These are phyloP conservation scores for Drechslerella dactyloides DNA, from an alignment of 2,329 filamentous ascomycete genomes.

Conservation along the genomic window DNA sequence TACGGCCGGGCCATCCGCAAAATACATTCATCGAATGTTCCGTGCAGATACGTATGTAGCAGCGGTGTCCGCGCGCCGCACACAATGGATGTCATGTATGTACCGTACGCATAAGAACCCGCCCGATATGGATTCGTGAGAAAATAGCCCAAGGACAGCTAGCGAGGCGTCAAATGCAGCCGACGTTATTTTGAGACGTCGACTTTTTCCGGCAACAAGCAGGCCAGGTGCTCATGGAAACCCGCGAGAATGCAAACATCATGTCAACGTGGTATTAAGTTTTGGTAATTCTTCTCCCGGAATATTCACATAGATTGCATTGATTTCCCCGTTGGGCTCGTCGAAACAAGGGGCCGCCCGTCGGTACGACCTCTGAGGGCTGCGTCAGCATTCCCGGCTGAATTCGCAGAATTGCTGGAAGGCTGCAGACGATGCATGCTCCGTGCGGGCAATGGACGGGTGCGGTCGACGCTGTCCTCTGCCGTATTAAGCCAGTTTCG, in stretches of 20 bases:
- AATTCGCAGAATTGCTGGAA: slow-evolving; percentile 14
- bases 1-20: slow-evolving; percentile 19
- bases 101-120: too few species aligned
- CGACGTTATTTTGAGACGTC: not conserved
- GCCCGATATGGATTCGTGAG: too few species aligned
- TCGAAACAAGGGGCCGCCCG: slow-evolving; percentile 38
- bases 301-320: slow-evolving; percentile 51
- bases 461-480: too few species aligned
- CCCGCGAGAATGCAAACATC: slow-evolving; percentile 34
- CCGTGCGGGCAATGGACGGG: not conserved
- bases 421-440: too few species aligned
- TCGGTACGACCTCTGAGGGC: slow-evolving; percentile 29
- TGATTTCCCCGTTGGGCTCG: slow-evolving; percentile 33
- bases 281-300: slow-evolving; percentile 40
- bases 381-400: slow-evolving; percentile 46
- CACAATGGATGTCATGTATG: too few species aligned
- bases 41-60: too few species aligned
- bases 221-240: slow-evolving; percentile 30
- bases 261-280: slow-evolving; percentile 27
- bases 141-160: not conserved
- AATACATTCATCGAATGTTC: slow-evolving; percentile 15
- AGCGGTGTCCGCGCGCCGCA: too few species aligned
- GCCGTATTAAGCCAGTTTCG: too few species aligned
- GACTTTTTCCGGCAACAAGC: slow-evolving; percentile 44
- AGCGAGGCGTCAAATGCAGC: slow-evolving; percentile 3